Base-by-base conservation (phyloP, 768 basidiomycete species). In the Tricholoma terreum region DNA sequence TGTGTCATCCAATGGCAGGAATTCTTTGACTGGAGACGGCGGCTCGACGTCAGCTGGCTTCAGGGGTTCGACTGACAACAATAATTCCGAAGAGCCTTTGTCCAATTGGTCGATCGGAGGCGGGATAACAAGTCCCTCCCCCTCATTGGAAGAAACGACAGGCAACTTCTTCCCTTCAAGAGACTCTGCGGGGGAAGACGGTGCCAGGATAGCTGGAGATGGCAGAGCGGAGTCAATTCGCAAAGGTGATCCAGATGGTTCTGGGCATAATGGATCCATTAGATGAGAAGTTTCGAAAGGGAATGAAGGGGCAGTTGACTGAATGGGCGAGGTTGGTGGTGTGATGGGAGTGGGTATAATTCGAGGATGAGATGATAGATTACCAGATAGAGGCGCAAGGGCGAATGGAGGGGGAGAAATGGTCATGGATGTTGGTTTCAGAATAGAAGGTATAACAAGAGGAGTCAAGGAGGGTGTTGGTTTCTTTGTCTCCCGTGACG, bases 321-420 rank as follows among this genome's bases (percentile, higher is more conserved):
- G 62, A 27, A 65, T 61, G 1, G 64, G 64, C 7, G 64, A 65
- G 15, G 64, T 65, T 12, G 64, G 64, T 9, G 64, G 64, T 19
- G 64, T 65, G 22, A 65, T 65, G 46, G 62, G 64, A 2, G 61
- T 63, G 19, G 46, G 50, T 9, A 54, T 17, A 21, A 36, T 30
- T 54, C 24, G 46, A 17, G 33, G 50, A 17, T 17, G 22, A 15
- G 46, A 33, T 14, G 22, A 15, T 12, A 50, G n/a, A 19, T 52
- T 8, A 38, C 27, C 49, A 17, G 33, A 24, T 24, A 22, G 42
- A n/a, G 54, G 54, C 4, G 56, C 33, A 6, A 58, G 58, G 11
- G 21, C 19, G 17, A 51, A 45, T 4, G 58, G 58, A 15, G 58
- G 51, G 15, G 50, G 34, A 17, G 63, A 46, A 11, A 24, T 31